Base-by-base conservation (phyloP, 352 stramenopile genomes). In the Globisporangium carolinianum region DNA sequence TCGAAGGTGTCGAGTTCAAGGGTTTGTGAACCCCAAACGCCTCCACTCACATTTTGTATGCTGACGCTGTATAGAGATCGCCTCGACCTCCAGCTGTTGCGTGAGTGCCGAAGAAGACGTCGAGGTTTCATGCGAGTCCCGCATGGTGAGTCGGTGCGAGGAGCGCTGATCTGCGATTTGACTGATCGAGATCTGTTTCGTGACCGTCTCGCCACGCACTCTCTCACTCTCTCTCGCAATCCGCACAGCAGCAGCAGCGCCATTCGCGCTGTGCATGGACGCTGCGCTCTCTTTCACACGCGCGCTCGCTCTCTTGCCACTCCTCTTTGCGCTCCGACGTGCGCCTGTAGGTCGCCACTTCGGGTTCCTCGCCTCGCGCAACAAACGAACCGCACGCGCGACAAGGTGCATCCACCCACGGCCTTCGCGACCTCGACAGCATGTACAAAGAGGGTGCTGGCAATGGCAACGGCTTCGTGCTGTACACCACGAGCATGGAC, bases 401-500 rank as follows among this genome's bases (percentile, higher is more conserved):
- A 32, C 24, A 32, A 32, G 24, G 24, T 32, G 24, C 24, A 32
- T 32, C 24, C 24, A 3, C 2, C 24, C 24, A 32, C 24, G 24
- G 24, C 24, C 24, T 32, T 32, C 24, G 24, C 24, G 24, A 32
- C 24, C 24, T 32, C 24, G 12, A 17, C 36, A 47, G 5, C 18
- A 62, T 66, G 47, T 49, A 59, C 32, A 61, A 63, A 36, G 55
- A 58, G 47, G 55, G 48, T 47, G 51, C 35, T 11, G 18, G 61
- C 45, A 43, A 35, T 35, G 52, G 61, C 50, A 54, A 54, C 42
- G 58, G 74, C 51, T 79, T 79, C 60, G 61, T 67, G 51, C 62
- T 76, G 53, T 76, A 79, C 48, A 72, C 75, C 62, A 50, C 62
- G 47, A 76, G 61, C 68, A 75, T 79, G 60, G 73, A 78, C 57